Evolutionary conservation across 352 stramenopile genomes (phyloP), one percentile per base, ranked within the genome.

Genomic region (Pythium oligandrum): DNA sequence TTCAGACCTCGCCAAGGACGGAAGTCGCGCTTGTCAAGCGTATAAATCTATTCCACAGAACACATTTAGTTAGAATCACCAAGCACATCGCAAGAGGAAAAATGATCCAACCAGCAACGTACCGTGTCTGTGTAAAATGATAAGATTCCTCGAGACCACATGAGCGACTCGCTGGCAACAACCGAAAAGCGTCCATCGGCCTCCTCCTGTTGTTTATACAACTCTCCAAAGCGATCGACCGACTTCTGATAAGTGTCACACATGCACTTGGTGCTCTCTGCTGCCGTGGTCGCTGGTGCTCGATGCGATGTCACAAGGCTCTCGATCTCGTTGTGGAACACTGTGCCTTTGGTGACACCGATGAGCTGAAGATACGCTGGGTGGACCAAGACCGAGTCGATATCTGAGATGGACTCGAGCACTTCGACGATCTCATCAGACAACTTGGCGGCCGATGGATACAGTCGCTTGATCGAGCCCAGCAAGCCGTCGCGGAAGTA

Each of bases 61-160:
- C 11, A 51, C 10, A 47, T 38, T 8, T 34, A 44, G 31, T 17
- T 17, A 54, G n/a, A 42, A 17, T 51, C n/a, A 38, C 30, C 12
- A 33, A 51, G 11, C 46, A 51, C 5, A 51, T 49, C 7, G n/a
- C 38, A 26, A 33, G 12, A 12, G 38, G 38, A 42, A 12, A 12
- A 42, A 42, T 12, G 38, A 42, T 12, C 7, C 38, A 42, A 12
- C 38, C 38, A 42, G 0, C 38, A 42, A 51, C 63, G 37, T 61
- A 84, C 71, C 30, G 82, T 90, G 57, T 93, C 83, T 1, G 78
- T 84, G 57, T 88, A 93, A 60, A 88, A 93, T 3, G 81, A 83
- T 3, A 93, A 53, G 5, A 88, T 73, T n/a, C 74, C 69, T 3
- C 75, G 73, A 4, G 77, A 75, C 53, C 68, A 74, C 75, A 93